These are phyloP conservation scores for Chrysanthemum seticuspe DNA, from an alignment of 129 eudicot genomes.

Conservation along the genomic window DNA sequence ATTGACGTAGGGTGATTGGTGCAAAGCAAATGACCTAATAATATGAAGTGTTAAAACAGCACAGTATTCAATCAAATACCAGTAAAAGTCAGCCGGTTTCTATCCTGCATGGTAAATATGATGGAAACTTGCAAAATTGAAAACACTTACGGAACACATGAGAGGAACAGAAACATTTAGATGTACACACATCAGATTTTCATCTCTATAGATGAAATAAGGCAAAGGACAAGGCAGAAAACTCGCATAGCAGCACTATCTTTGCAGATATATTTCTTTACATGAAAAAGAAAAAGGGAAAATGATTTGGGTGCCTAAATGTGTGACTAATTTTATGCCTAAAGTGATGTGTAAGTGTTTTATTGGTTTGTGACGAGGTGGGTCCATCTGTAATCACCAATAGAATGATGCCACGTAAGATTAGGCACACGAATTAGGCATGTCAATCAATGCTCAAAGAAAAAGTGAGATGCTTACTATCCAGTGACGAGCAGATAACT, in stretches of 20 bases:
- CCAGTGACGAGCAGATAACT: conserved; percentile 91
- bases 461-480: conserved; percentile 55
- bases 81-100: background rate
- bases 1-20: background rate
- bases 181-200: conserved; percentile 8
- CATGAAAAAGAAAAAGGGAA: background rate
- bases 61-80: conserved; percentile 3
- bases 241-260: background rate
- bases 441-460: background rate
- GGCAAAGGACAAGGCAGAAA: background rate
- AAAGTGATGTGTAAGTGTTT: too few relatives aligned
- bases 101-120: conserved; percentile 4
- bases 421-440: too few relatives aligned
- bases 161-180: background rate
- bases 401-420: too few relatives aligned
- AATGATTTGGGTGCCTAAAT: too few relatives aligned
- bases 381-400: too few relatives aligned
- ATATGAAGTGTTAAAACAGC: background rate
- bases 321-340: too few relatives aligned
- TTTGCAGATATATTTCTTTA: background rate
- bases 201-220: conserved; percentile 3
- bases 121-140: background rate
- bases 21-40: background rate
- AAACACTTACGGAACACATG: background rate
- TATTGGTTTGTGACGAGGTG: too few relatives aligned